Conservation (phyloP, 169 alveolate genomes). For the Plasmodium vinckei region DNA sequence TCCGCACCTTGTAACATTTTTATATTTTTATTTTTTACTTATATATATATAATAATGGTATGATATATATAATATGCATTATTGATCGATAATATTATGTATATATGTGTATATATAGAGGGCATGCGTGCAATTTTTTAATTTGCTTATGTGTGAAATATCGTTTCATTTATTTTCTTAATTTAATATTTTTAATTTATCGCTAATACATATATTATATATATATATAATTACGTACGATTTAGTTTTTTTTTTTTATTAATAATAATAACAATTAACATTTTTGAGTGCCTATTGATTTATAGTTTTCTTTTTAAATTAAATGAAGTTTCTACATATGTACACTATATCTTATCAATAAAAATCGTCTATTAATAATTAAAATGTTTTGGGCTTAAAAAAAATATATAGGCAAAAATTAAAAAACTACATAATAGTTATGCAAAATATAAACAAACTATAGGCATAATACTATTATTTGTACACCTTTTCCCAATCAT, state of each 20-base stretch:
- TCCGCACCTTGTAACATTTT: no score
- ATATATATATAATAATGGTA: no score
- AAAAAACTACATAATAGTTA: background rate
- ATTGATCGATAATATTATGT: no score
- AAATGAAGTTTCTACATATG: background rate
- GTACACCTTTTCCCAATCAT: conserved; percentile 21
- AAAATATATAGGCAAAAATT: background rate
- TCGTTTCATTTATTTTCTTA: background rate
- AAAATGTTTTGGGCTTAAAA: no score
- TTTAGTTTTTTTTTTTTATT: conserved; percentile 16
- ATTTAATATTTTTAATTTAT: background rate
- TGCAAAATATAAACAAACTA: background rate
- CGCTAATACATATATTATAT: background rate
- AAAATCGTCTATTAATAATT: no score
- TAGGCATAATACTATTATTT: background rate
- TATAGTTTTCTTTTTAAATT: conserved; percentile 37
- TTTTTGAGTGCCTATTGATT: conserved; percentile 2
- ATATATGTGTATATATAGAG: no score
- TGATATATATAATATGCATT: no score
- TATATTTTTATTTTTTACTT: no score
- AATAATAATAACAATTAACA: conserved; percentile 5
- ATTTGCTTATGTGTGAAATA: no score
- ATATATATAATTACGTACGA: background rate
- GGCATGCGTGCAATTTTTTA: no score
- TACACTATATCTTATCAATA: no score